A percentile compares a stretch with the other conserved stretches of the same genome.
Conservation (phyloP, 768 basidiomycete species). For the Mycena capillaripes region DNA sequence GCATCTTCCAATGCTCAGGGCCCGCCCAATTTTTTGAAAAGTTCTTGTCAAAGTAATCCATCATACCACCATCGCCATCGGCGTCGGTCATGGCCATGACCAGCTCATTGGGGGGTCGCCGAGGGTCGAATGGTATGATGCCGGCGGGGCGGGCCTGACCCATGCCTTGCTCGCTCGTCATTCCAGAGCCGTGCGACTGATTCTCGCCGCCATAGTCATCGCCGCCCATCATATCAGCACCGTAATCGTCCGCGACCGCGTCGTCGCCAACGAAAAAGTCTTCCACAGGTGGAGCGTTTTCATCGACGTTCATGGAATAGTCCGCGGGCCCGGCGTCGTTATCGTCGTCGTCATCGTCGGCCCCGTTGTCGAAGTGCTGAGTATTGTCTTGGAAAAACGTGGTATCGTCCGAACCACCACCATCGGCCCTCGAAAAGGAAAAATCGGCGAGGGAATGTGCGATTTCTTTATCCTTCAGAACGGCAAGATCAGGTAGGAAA, state of each 20-base stretch:
- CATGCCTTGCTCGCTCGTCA: conserved; percentile 52
- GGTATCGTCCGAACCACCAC: conserved; percentile 71
- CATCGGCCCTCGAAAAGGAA: conserved; percentile 83
- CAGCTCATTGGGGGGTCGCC: conserved; percentile 79
- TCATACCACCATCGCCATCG: conserved; percentile 66
- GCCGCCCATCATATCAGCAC: conserved; percentile 55
- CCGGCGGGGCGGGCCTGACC: conserved; percentile 57
- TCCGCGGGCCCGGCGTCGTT: conserved; percentile 50
- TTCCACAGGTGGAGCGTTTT: conserved; percentile 56
- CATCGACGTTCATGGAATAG: conserved; percentile 59
- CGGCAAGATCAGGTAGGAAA: conserved; percentile 79
- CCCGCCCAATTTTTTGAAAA: conserved; percentile 98
- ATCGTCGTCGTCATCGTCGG: conserved; percentile 63
- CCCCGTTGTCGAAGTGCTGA: conserved; percentile 48
- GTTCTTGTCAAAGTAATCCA: conserved; percentile 93
- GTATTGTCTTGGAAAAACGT: conserved; percentile 72
- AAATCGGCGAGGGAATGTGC: conserved; percentile 87
- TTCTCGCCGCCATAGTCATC: conserved; percentile 60
- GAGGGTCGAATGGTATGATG: conserved; percentile 88
- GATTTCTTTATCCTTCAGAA: conserved; percentile 79
- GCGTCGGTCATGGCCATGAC: conserved; percentile 88
- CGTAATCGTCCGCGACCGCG: conserved; percentile 63
- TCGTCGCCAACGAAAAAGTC: conserved; percentile 81
- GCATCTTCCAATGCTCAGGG: conserved; percentile 97
- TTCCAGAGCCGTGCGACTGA: conserved; percentile 61